Evolutionary conservation across 1,284 basidiomycete genomes (phyloP), one percentile per base, ranked within the genome.

Genomic region (Agaricales sp.): DNA sequence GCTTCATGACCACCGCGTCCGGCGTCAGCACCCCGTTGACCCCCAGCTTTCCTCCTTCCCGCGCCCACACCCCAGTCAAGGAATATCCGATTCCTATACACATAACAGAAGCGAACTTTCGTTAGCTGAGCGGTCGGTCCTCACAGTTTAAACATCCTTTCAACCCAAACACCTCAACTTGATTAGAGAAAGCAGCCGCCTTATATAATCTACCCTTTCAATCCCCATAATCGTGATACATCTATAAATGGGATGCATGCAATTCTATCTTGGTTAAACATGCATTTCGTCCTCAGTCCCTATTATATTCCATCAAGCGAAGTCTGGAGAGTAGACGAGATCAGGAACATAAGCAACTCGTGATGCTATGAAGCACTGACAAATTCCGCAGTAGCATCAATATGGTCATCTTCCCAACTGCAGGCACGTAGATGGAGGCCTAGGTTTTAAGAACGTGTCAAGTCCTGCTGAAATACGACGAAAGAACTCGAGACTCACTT

Each of bases 361-460:
- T 6, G 16, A 41, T n/a, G 4, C 39, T 35, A 41, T 8, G 18
- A 24, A 48, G 45, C 8, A 68, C 86, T 62, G 59, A 89, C 84
- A 99, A 64, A 66, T 98, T 99, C 50, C 95, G 79, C 63, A 98
- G 78, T 25, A 99, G 76, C 92, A 99, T 96, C 59, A 93, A 75
- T 56, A 97, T 96, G 1, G 95, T 99, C 53, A 95, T 90, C 69
- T 96, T 96, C 38, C 95, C 95, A 22, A 99, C 92, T 2, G 91
- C 86, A 13, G 94, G 93, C 53, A 95, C 75, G 63, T 95, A 95
- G 56, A 97, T 72, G 2, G 91, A 91, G 11, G 91, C 91, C 90
- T 93, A 55, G 0, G 25, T n/a, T 45, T 20, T 22, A 25, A 30
- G 44, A 50, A 37, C 39, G 44, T 35, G 46, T 25, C 37, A 48